Conservation (phyloP, 2,329 filamentous ascomycete genomes). For the Xylaria hypoxylon region DNA sequence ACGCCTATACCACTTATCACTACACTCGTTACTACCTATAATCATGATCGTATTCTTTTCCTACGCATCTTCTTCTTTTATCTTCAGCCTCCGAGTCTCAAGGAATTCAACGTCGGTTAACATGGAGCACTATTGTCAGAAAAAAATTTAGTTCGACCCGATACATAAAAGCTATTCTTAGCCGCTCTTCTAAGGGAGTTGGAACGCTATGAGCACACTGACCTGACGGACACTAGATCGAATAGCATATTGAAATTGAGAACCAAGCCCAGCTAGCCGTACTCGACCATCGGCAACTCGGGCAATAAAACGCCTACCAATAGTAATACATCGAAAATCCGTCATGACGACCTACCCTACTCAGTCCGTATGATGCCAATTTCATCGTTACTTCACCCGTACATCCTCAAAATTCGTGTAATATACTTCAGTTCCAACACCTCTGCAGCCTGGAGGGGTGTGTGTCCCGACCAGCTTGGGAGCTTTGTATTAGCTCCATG, state of each 20-base stretch:
- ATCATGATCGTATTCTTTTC: not conserved
- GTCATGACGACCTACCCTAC: conserved; percentile 22
- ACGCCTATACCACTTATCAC: not conserved
- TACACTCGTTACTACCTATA: not conserved
- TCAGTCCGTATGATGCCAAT: conserved; percentile 21
- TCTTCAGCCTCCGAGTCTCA: not conserved
- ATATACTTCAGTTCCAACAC: conserved; percentile 38
- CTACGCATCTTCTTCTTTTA: not conserved
- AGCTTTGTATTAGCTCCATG: conserved; percentile 42
- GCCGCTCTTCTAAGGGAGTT: not conserved
- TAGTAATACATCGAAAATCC: conserved; percentile 34
- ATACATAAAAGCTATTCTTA: conserved; percentile 5
- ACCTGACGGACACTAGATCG: conserved; percentile 6
- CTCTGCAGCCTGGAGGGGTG: conserved; percentile 42
- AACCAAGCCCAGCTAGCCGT: conserved; percentile 13
- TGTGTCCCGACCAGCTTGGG: conserved; percentile 44
- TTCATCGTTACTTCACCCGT: conserved; percentile 27
- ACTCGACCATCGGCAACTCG: conserved; percentile 26
- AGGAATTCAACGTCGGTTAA: not conserved
- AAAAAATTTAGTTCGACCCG: not conserved
- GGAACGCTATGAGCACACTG: conserved; percentile 9
- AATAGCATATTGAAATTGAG: conserved; percentile 23
- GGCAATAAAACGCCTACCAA: conserved; percentile 27
- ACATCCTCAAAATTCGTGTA: conserved; percentile 40
- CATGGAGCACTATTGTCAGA: not conserved